These are phyloP conservation scores for Kwoniella heveanensis DNA, from an alignment of 768 basidiomycete species.

Conservation along the genomic window DNA sequence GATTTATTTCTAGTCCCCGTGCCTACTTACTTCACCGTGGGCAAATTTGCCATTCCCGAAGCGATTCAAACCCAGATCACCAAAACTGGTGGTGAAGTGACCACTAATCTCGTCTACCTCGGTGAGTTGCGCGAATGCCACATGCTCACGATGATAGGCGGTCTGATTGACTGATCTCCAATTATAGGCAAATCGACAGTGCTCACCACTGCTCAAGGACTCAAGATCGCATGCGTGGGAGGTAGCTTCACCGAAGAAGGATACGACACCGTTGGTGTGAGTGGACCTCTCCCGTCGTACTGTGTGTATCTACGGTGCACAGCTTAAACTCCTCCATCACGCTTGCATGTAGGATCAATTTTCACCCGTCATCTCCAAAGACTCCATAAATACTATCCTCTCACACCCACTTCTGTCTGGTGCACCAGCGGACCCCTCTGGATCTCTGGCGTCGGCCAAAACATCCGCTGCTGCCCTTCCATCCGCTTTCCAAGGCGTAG, in stretches of 20 bases:
- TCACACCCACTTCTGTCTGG: conserved; percentile 47
- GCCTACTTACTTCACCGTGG: conserved; percentile 91
- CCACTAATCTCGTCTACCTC: conserved; percentile 78
- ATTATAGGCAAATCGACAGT: conserved; percentile 74
- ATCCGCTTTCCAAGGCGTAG: conserved; percentile 65
- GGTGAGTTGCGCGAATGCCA: conserved; percentile 62
- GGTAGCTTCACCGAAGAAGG: conserved; percentile 68
- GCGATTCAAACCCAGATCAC: conserved; percentile 73
- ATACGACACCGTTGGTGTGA: conserved; percentile 53
- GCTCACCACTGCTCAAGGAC: conserved; percentile 73
- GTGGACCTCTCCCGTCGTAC: background rate
- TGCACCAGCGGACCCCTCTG: conserved; percentile 19
- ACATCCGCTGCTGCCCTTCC: conserved; percentile 66
- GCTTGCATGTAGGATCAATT: conserved; percentile 27
- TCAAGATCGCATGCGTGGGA: conserved; percentile 80
- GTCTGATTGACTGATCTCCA: no score
- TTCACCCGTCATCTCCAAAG: conserved; percentile 31
- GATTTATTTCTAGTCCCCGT: conserved; percentile 67
- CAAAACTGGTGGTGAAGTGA: conserved; percentile 75
- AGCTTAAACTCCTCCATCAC: conserved; percentile 1
- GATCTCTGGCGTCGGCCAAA: conserved; percentile 70
- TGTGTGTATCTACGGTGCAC: background rate
- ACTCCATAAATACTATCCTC: conserved; percentile 49
- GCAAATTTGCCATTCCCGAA: conserved; percentile 72
- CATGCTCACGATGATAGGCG: background rate